Conservation (phyloP, 768 basidiomycete species). For the Lactarius hengduanensis region DNA sequence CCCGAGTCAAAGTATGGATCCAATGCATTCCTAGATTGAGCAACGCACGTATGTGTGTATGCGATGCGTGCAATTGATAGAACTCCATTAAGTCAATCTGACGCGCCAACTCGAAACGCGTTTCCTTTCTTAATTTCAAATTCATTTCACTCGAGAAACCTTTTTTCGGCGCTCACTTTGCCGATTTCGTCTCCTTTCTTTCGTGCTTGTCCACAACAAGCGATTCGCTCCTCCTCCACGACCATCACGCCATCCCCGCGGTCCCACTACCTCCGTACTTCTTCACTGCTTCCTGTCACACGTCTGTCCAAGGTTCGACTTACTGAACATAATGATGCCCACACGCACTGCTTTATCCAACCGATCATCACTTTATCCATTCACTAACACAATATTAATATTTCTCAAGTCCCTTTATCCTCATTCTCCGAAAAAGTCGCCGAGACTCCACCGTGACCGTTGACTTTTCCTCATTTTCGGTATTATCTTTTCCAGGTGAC, state of each 20-base stretch:
- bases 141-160: slow-evolving; percentile 8
- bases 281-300: slow-evolving; percentile 16
- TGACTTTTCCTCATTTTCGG: neutral
- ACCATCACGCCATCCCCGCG: neutral
- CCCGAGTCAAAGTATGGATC: neutral
- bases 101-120: slow-evolving; percentile 10
- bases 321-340: neutral
- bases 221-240: neutral
- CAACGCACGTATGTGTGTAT: neutral
- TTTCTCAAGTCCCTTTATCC: neutral
- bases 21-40: slow-evolving; percentile 20
- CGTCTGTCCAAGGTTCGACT: slow-evolving; percentile 1
- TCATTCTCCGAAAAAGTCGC: neutral
- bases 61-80: slow-evolving; percentile 7
- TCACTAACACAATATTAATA: neutral
- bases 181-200: slow-evolving; percentile 11
- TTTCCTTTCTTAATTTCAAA: slow-evolving; percentile 9
- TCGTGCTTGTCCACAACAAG: neutral
- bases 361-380: slow-evolving; percentile 2
- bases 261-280: slow-evolving; percentile 11
- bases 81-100: slow-evolving; percentile 6
- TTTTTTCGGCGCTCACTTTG: neutral
- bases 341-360: neutral
- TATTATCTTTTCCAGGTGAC: neutral
- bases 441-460: neutral